Percentiles rank a stretch among this genome's conserved stretches.
These are phyloP conservation scores for Sisymbrium irio DNA, from an alignment of 345 rosid genomes.

Conservation along the genomic window DNA sequence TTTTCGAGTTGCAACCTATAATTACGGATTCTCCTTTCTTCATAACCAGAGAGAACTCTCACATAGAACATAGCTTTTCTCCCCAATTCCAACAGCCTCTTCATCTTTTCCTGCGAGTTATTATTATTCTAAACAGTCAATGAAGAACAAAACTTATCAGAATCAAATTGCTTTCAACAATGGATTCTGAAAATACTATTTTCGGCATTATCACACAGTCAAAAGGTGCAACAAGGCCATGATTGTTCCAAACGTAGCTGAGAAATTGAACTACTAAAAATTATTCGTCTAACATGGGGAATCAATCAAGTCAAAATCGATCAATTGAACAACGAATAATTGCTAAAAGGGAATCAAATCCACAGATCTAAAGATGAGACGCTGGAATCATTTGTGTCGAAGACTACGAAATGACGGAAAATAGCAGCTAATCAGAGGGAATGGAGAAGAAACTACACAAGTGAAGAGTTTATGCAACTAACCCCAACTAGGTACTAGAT, in stretches of 20 bases:
- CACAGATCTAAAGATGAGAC: slow-evolving; percentile 11
- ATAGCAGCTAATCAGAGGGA: neutral
- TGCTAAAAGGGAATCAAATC: neutral
- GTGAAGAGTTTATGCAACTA: neutral
- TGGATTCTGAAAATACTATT: neutral
- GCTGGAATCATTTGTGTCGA: slow-evolving; percentile 4
- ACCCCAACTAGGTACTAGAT: neutral
- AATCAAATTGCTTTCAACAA: neutral
- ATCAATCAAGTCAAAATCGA: neutral
- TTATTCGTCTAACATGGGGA: neutral
- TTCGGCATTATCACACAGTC: neutral
- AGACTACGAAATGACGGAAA: slow-evolving; percentile 18
- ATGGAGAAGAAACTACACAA: neutral
- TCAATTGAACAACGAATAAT: neutral
- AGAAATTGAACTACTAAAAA: neutral
- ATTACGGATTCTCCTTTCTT: slow-evolving; percentile 72
- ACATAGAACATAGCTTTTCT: slow-evolving; percentile 76
- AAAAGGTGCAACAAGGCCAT: neutral
- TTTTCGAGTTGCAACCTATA: slow-evolving; percentile 76
- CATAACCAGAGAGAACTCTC: slow-evolving; percentile 92
- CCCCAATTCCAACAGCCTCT: slow-evolving; percentile 76
- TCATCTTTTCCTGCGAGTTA: slow-evolving; percentile 44
- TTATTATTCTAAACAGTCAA: neutral
- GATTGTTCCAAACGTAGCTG: neutral
- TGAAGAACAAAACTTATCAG: neutral